phyloP scores from a whole-genome alignment of 2,329 filamentous ascomycete genomes.

The Pezicula carpinea region DNA sequence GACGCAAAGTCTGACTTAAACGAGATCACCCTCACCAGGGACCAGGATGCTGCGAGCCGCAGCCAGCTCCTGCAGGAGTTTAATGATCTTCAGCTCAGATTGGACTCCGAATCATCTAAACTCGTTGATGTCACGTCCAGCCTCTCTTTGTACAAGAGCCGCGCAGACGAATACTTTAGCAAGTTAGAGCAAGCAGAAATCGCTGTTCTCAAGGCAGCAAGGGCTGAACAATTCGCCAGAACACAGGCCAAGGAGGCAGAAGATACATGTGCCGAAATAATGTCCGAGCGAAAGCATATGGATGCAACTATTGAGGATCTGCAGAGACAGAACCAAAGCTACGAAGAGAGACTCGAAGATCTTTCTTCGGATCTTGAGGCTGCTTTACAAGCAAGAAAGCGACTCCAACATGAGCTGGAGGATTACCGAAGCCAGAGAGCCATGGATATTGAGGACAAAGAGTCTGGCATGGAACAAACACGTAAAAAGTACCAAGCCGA shows the following conservation, averaged over 20 bases:
- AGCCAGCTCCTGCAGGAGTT: conserved; percentile 88
- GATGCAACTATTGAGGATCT: conserved; percentile 84
- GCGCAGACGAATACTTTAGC: conserved; percentile 93
- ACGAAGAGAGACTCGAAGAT: conserved; percentile 89
- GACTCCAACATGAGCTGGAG: conserved; percentile 93
- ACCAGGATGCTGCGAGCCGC: conserved; percentile 84
- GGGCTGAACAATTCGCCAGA: conserved; percentile 92
- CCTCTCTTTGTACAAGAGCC: conserved; percentile 82
- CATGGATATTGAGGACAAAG: conserved; percentile 95
- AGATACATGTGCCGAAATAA: conserved; percentile 82
- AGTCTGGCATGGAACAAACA: conserved; percentile 92
- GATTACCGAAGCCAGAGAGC: conserved; percentile 94
- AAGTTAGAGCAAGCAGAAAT: conserved; percentile 97
- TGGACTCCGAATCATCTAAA: conserved; percentile 85
- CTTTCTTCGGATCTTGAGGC: conserved; percentile 83
- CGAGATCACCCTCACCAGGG: conserved; percentile 71
- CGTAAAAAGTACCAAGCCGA: conserved; percentile 96
- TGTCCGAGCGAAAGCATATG: conserved; percentile 89
- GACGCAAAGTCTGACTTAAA: conserved; percentile 79
- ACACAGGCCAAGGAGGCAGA: conserved; percentile 86
- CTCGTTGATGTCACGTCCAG: conserved; percentile 79
- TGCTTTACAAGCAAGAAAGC: conserved; percentile 83
- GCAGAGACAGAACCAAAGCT: conserved; percentile 81
- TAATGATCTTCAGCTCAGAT: conserved; percentile 84
- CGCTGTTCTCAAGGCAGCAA: conserved; percentile 82